phyloP scores from a whole-genome alignment of 495 filamentous ascomycete genomes.

The Haplographium delicatum region DNA sequence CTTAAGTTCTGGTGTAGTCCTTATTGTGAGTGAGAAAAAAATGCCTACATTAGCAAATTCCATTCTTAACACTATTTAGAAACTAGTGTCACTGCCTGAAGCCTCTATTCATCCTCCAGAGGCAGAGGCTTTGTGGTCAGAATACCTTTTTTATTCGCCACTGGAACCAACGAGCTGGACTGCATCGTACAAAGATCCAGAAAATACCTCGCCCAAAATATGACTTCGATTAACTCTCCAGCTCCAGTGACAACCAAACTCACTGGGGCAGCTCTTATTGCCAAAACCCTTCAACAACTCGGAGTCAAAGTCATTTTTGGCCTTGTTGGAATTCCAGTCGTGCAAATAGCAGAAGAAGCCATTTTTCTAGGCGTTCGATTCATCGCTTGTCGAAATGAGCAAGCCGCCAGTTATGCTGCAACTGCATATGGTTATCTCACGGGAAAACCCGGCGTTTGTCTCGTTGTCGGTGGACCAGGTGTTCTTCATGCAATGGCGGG shows the following conservation, averaged over 20 bases:
- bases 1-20: no score
- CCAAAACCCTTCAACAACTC: constrained; percentile 47
- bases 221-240: neutral
- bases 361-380: constrained; percentile 59
- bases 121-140: neutral
- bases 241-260: constrained; percentile 26
- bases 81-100: neutral
- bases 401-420: constrained; percentile 58
- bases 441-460: constrained; percentile 54
- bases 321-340: constrained; percentile 59
- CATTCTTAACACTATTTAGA: neutral
- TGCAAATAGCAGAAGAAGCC: constrained; percentile 58
- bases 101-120: neutral
- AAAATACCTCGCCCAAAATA: neutral
- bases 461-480: constrained; percentile 62
- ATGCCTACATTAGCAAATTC: neutral
- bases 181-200: neutral
- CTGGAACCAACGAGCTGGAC: constrained; percentile 1
- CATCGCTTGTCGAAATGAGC: constrained; percentile 61
- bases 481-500: constrained; percentile 61
- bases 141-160: constrained; percentile 1
- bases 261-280: constrained; percentile 55
- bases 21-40: neutral
- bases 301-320: constrained; percentile 57
- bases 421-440: constrained; percentile 61